Evolutionary conservation across 495 filamentous ascomycete species (phyloP).

Genomic region (Penicillium pulvis): DNA sequence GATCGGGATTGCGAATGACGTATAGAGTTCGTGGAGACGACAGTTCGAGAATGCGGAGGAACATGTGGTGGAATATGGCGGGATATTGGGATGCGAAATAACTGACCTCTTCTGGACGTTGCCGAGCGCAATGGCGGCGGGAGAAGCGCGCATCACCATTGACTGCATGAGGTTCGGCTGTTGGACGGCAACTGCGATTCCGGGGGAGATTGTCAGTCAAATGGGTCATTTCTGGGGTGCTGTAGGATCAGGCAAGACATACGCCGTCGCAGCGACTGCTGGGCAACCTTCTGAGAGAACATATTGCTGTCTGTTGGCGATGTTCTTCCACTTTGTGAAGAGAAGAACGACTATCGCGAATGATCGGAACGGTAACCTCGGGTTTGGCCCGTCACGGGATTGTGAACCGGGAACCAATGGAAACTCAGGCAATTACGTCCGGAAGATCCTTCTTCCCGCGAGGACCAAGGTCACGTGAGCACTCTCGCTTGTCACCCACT

Average conservation of each 20-base stretch:
- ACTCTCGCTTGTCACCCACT: constrained; percentile 25
- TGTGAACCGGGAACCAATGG: constrained; percentile 36
- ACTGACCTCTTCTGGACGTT: constrained; percentile 59
- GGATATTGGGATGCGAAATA: neutral
- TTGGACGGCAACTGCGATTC: constrained; percentile 49
- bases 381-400: constrained; percentile 43
- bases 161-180: constrained; percentile 51
- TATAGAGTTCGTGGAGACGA: constrained; percentile 20
- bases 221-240: constrained; percentile 4
- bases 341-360: constrained; percentile 24
- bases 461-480: constrained; percentile 13
- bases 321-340: constrained; percentile 20
- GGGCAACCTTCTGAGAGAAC: constrained; percentile 65
- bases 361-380: constrained; percentile 50
- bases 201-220: constrained; percentile 22
- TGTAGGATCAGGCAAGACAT: constrained; percentile 33
- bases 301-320: constrained; percentile 46
- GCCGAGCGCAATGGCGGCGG: constrained; percentile 52
- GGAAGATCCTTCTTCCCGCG: constrained; percentile 43
- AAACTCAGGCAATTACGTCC: constrained; percentile 35
- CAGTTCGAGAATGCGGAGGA: neutral
- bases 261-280: constrained; percentile 71
- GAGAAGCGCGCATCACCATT: constrained; percentile 52
- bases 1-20: constrained; percentile 31
- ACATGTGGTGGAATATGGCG: neutral